Base-by-base conservation (phyloP, 2,329 filamentous ascomycete genomes). In the Colletotrichum filicis region DNA sequence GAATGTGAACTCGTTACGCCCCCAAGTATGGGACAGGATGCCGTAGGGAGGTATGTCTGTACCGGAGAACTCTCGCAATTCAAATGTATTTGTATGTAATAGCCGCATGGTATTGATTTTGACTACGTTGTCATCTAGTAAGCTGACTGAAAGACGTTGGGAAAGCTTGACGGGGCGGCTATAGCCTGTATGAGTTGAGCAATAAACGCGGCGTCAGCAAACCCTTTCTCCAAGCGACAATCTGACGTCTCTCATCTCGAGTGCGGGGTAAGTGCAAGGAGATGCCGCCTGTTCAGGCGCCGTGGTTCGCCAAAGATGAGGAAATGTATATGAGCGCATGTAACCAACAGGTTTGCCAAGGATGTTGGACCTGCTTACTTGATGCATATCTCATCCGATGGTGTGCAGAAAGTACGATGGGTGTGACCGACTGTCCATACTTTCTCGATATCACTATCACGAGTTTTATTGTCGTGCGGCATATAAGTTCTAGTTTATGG, bases 11-110 rank as follows among this genome's bases (percentile, higher is more conserved):
- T 76, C 75, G 16, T 65, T 63, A 2, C 46, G 32, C 16, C 60
- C 75, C 75, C 75, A 77, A 5, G 75, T 77, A 30, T 77, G 76
- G 2, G 76, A 77, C 12, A 76, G 70, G 35, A 76, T 76, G 26
- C 75, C 76, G 26, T 77, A 77, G 4, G 69, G 52, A 7, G 75
- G 75, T 9, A 22, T n/a, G 0, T 62, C 35, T 19, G 28, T 7
- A 11, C 28, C 59, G 24, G 22, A 24, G 3, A 62, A 62, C 22
- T 46, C 59, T 5, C 11, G 26, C 22, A 62, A n/a, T 30, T 42
- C 7, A 5, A 42, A 7, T 8, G 59, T 42, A 26, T 2, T 12
- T 0, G 26, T 28, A 12, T 62, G 22, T 11, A 46, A 5, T 8
- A 62, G 59, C 30, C 32, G 32, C 32, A 62, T 49, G 26, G 1